Evolutionary conservation across 1,284 basidiomycete genomes (phyloP).

Genomic region (Trichosporon ovoides): DNA sequence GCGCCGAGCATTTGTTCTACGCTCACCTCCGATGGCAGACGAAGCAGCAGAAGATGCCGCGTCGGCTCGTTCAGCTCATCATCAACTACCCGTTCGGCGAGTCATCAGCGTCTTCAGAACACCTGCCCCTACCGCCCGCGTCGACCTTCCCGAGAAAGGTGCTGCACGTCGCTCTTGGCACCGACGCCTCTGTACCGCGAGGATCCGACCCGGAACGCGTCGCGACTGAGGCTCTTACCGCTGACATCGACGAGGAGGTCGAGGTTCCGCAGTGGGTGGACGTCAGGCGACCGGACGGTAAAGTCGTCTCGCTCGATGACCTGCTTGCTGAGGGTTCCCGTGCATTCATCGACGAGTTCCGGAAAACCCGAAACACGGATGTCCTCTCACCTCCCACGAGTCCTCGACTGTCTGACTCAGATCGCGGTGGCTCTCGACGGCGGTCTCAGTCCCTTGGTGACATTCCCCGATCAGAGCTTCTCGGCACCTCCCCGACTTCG

Average conservation of each 20-base stretch:
- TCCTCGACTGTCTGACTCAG: background rate
- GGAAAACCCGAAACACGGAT: conserved; percentile 9
- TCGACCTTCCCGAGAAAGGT: conserved; percentile 31
- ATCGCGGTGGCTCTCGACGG: conserved; percentile 9
- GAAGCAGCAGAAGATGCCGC: conserved; percentile 31
- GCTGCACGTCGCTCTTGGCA: conserved; percentile 27
- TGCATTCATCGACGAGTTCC: conserved; percentile 18
- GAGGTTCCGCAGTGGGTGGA: conserved; percentile 6
- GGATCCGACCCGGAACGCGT: conserved; percentile 19
- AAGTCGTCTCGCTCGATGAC: conserved; percentile 13
- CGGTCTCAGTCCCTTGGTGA: too few species aligned
- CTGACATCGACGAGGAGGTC: conserved; percentile 14
- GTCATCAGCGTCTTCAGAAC: conserved; percentile 24
- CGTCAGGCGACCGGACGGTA: conserved; percentile 1
- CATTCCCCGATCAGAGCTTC: too few species aligned
- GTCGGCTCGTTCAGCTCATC: conserved; percentile 33
- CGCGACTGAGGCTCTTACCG: conserved; percentile 17
- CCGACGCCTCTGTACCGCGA: conserved; percentile 13
- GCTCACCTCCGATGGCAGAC: conserved; percentile 41
- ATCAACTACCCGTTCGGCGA: conserved; percentile 38
- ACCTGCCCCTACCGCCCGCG: conserved; percentile 29
- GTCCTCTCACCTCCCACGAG: conserved; percentile 9
- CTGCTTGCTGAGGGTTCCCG: conserved; percentile 21
- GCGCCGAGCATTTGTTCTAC: conserved; percentile 38
- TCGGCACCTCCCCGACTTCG: background rate